A percentile compares a stretch with the other conserved stretches of the same genome.
Conservation (phyloP, 768 basidiomycete species). For the Phlegmacium glaucopus region DNA sequence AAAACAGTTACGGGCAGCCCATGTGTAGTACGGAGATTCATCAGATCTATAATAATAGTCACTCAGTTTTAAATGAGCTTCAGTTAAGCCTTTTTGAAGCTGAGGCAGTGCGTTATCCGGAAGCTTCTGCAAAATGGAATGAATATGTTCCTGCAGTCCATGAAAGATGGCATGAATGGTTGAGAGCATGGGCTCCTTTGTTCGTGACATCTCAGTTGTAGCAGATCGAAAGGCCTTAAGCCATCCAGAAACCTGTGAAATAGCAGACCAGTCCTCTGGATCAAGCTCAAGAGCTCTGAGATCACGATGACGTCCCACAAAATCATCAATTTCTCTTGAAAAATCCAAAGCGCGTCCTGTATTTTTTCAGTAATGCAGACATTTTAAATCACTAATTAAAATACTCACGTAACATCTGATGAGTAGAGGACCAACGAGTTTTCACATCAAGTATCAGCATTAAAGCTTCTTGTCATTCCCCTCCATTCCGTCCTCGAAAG, state of each 20-base stretch:
- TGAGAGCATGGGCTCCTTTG: slow-evolving; percentile 26
- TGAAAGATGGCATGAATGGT: slow-evolving; percentile 26
- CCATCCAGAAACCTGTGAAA: no score
- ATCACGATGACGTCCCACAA: slow-evolving; percentile 12
- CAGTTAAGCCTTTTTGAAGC: slow-evolving; percentile 20
- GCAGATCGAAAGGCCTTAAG: slow-evolving; percentile 22
- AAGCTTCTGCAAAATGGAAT: slow-evolving; percentile 12
- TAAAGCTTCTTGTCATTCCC: neutral
- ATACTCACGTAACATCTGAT: slow-evolving; percentile 25
- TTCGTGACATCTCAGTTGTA: slow-evolving; percentile 28
- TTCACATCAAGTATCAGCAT: slow-evolving; percentile 29
- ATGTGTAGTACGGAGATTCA: slow-evolving; percentile 28
- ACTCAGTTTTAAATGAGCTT: slow-evolving; percentile 28
- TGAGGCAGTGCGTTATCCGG: slow-evolving; percentile 8
- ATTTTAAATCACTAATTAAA: neutral
- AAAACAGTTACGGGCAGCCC: slow-evolving; percentile 26
- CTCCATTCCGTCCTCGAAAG: neutral
- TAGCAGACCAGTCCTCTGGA: slow-evolving; percentile 18
- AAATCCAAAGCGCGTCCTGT: slow-evolving; percentile 23
- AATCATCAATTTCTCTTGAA: slow-evolving; percentile 13
- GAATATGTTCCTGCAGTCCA: slow-evolving; percentile 26
- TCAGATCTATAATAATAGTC: slow-evolving; percentile 29
- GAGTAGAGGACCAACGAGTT: slow-evolving; percentile 28
- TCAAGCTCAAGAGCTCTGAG: slow-evolving; percentile 15
- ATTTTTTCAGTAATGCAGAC: neutral